Conservation (phyloP, 2,329 filamentous ascomycete genomes). For the Pseudopyrenochaeta lycopersici region DNA sequence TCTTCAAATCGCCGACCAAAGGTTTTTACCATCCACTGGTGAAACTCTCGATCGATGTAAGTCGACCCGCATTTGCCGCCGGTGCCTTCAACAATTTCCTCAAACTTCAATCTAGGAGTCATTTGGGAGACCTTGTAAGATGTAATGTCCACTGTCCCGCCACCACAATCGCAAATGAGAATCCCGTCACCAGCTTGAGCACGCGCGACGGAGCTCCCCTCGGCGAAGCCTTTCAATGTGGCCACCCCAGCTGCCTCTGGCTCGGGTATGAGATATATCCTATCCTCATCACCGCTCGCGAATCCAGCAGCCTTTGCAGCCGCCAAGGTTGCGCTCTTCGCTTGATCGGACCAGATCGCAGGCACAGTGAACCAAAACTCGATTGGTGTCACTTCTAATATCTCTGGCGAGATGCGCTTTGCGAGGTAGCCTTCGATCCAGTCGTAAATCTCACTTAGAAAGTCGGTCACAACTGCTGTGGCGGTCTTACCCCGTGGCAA, state of each 20-base stretch:
- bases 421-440: slow-evolving; percentile 17
- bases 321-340: neutral
- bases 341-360: slow-evolving; percentile 7
- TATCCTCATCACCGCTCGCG: slow-evolving; percentile 20
- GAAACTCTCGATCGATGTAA: slow-evolving; percentile 45
- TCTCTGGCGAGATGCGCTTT: slow-evolving; percentile 12
- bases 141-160: slow-evolving; percentile 30
- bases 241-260: slow-evolving; percentile 28
- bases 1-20: slow-evolving; percentile 41
- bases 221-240: slow-evolving; percentile 9
- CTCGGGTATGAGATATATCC: slow-evolving; percentile 31
- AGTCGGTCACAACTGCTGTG: slow-evolving; percentile 12
- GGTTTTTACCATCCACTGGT: slow-evolving; percentile 34
- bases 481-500: slow-evolving; percentile 11
- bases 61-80: slow-evolving; percentile 46
- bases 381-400: neutral
- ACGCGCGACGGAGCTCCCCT: neutral
- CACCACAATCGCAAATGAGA: slow-evolving; percentile 30
- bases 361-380: slow-evolving; percentile 8
- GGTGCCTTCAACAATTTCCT: slow-evolving; percentile 22
- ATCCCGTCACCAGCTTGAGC: neutral
- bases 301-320: slow-evolving; percentile 15
- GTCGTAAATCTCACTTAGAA: slow-evolving; percentile 26
- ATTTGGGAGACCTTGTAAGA: slow-evolving; percentile 12
- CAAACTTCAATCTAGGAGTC: slow-evolving; percentile 19